These are phyloP conservation scores for Zymoseptoria tritici DNA, from an alignment of 2,329 filamentous ascomycete species.

Conservation along the genomic window DNA sequence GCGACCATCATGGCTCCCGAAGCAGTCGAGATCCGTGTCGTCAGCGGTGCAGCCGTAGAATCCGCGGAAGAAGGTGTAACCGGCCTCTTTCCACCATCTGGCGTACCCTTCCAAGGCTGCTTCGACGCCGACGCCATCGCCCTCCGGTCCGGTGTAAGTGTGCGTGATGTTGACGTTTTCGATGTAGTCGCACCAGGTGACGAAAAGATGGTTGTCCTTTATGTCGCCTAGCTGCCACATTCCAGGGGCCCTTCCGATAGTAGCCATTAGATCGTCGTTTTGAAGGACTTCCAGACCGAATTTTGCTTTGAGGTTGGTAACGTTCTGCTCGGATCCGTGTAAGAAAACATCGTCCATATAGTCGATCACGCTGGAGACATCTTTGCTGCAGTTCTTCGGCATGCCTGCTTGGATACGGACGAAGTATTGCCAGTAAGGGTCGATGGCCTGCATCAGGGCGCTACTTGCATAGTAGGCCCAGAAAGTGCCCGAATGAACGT, in stretches of 20 bases:
- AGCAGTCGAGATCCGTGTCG: slow-evolving; percentile 41
- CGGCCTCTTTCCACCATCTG: slow-evolving; percentile 42
- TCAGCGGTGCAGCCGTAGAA: slow-evolving; percentile 40
- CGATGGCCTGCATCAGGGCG: slow-evolving; percentile 49
- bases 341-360: slow-evolving; percentile 37
- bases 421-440: slow-evolving; percentile 54
- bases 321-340: slow-evolving; percentile 24
- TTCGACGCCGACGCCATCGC: slow-evolving; percentile 44
- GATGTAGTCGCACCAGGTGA: slow-evolving; percentile 37
- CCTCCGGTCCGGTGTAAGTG: slow-evolving; percentile 18
- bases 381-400: slow-evolving; percentile 51
- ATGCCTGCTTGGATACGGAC: slow-evolving; percentile 50
- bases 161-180: slow-evolving; percentile 20
- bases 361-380: slow-evolving; percentile 46
- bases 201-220: slow-evolving; percentile 39
- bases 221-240: slow-evolving; percentile 48
- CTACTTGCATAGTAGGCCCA: slow-evolving; percentile 54
- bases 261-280: slow-evolving; percentile 47
- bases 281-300: slow-evolving; percentile 47
- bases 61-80: slow-evolving; percentile 25
- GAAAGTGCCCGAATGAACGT: slow-evolving; percentile 47
- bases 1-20: slow-evolving; percentile 45
- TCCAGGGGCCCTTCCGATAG: slow-evolving; percentile 50
- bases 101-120: slow-evolving; percentile 50
- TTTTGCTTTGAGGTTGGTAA: slow-evolving; percentile 41